Conservation (phyloP, 164 flowering plant genomes). For the Akebia trifoliata region DNA sequence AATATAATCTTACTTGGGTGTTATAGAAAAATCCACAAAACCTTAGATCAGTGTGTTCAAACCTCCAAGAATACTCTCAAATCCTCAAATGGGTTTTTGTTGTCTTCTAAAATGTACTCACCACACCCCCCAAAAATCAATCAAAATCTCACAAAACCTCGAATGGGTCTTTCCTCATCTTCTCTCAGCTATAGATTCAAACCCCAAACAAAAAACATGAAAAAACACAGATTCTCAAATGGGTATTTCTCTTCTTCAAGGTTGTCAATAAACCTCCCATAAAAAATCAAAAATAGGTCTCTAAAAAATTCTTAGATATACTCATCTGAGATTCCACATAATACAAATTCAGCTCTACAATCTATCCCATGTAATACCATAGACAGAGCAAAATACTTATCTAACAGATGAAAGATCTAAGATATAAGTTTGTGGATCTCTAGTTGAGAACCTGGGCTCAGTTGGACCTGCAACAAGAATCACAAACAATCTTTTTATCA, state of each 20-base stretch:
- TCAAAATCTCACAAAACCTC: background rate
- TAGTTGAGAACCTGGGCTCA: too few relatives aligned
- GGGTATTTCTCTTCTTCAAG: background rate
- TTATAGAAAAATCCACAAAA: background rate
- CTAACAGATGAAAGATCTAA: background rate
- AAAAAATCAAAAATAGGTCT: background rate
- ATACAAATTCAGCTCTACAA: background rate
- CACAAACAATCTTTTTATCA: too few relatives aligned
- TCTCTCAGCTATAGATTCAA: background rate
- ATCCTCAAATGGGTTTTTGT: background rate
- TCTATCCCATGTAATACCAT: background rate
- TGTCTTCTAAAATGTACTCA: background rate
- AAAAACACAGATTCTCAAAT: background rate
- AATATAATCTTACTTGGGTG: constrained; percentile 2
- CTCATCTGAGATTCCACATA: background rate
- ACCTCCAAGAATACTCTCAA: too few relatives aligned
- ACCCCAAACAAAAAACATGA: background rate
- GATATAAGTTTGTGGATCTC: too few relatives aligned
- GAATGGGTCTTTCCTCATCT: constrained; percentile 1
- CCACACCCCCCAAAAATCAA: background rate
- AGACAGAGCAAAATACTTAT: background rate
- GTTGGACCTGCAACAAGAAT: too few relatives aligned
- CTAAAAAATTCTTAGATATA: background rate
- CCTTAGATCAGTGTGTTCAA: background rate
- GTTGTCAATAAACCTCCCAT: background rate